These are phyloP conservation scores for Dipteronia sinensis DNA, from an alignment of 345 rosid genomes.

Conservation along the genomic window DNA sequence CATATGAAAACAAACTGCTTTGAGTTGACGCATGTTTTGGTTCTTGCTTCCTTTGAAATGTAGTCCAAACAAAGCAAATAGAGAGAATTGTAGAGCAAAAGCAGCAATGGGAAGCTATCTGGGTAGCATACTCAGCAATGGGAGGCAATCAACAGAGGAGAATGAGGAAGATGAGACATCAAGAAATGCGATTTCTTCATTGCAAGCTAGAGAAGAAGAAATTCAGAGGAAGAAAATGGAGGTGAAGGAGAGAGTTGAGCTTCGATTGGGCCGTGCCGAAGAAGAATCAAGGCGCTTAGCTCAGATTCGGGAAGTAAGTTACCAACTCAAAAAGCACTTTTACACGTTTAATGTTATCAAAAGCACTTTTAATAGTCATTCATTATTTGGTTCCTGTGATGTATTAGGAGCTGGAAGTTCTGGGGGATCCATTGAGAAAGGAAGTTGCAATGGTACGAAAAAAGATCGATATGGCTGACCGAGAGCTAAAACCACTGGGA, in stretches of 20 bases:
- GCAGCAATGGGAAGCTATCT: neutral
- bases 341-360: too few relatives aligned
- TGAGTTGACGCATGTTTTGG: too few relatives aligned
- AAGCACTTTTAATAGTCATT: too few relatives aligned
- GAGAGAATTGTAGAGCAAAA: too few relatives aligned
- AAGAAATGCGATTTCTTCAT: constrained; percentile 50
- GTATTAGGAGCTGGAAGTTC: constrained; percentile 67
- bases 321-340: neutral
- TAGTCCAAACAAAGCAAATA: too few relatives aligned
- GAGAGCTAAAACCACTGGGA: constrained; percentile 70
- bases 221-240: constrained; percentile 74
- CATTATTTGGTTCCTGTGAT: neutral
- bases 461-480: constrained; percentile 62
- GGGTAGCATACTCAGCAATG: constrained; percentile 32
- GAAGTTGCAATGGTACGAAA: constrained; percentile 66
- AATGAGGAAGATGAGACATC: constrained; percentile 57
- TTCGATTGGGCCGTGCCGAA: constrained; percentile 67
- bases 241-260: constrained; percentile 69
- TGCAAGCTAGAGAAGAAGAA: constrained; percentile 82
- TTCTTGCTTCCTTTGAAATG: too few relatives aligned
- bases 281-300: constrained; percentile 73
- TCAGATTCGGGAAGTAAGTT: constrained; percentile 70
- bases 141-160: constrained; percentile 52
- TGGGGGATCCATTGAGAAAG: constrained; percentile 76
- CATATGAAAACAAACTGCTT: too few relatives aligned